Percentiles rank a stretch among this genome's conserved stretches.
These are phyloP conservation scores for Suzukiozyma palmioleophila DNA, from an alignment of 1,139 yeast species.

Conservation along the genomic window DNA sequence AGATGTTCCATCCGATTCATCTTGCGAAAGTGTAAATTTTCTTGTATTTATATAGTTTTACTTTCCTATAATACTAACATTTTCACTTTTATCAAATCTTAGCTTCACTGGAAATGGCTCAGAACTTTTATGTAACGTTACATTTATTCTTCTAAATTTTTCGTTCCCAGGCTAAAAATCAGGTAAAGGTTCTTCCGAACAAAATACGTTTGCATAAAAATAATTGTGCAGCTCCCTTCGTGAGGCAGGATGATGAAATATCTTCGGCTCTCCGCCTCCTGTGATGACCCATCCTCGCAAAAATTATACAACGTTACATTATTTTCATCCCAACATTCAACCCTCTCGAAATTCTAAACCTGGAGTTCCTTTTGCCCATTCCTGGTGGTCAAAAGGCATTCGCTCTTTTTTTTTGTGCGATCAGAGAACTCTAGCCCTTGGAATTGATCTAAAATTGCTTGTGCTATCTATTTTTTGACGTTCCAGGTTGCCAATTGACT, in stretches of 20 bases:
- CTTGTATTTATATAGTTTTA: neutral
- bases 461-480: too few relatives aligned
- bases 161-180: neutral
- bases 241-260: neutral
- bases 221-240: neutral
- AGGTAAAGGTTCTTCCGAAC: neutral
- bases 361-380: too few relatives aligned
- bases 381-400: too few relatives aligned
- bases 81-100: neutral
- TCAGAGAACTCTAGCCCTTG: too few relatives aligned
- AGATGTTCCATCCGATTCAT: slow-evolving; percentile 17
- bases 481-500: too few relatives aligned
- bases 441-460: too few relatives aligned
- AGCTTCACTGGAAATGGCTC: neutral
- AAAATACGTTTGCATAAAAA: neutral
- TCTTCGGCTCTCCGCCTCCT: neutral
- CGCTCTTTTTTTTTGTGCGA: too few relatives aligned
- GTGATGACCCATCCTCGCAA: neutral
- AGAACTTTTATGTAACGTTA: neutral
- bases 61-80: too few relatives aligned
- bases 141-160: neutral
- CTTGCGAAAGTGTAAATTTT: neutral
- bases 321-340: neutral
- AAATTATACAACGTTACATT: neutral
- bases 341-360: too few relatives aligned